Evolutionary conservation across 1,284 basidiomycete species (phyloP).

Genomic region (Puccinia novopanici): DNA sequence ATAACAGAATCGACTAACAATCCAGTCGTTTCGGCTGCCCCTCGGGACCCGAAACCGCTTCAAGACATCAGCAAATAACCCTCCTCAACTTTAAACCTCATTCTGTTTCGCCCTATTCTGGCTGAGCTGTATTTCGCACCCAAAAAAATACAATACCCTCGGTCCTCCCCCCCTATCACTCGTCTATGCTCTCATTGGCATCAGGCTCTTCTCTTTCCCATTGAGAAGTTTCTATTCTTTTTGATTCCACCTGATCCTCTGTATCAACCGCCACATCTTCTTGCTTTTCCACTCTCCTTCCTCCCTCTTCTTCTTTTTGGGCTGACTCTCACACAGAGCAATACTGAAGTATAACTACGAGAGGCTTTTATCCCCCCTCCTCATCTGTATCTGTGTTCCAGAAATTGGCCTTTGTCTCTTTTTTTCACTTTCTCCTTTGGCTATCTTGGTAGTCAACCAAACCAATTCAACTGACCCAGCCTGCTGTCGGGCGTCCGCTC

Average conservation of each 20-base stretch:
- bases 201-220: neutral
- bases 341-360: neutral
- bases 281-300: neutral
- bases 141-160: neutral
- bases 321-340: neutral
- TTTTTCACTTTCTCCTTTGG: neutral
- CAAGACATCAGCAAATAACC: no score
- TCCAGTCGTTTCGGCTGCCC: no score
- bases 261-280: neutral
- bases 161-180: neutral
- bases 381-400: neutral
- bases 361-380: neutral
- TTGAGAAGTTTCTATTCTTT: neutral
- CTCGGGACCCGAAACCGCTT: no score
- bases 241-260: neutral
- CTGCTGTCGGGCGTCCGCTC: neutral
- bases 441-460: constrained; percentile 5
- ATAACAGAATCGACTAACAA: neutral
- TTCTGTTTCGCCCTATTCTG: constrained; percentile 13
- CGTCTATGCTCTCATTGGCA: constrained; percentile 9
- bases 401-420: neutral
- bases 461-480: constrained; percentile 20
- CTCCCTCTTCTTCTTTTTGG: neutral
- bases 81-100: constrained; percentile 1
- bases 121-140: neutral